Evolutionary conservation across 2,329 filamentous ascomycete genomes (phyloP).

Genomic region (Cladosporium colombiae): DNA sequence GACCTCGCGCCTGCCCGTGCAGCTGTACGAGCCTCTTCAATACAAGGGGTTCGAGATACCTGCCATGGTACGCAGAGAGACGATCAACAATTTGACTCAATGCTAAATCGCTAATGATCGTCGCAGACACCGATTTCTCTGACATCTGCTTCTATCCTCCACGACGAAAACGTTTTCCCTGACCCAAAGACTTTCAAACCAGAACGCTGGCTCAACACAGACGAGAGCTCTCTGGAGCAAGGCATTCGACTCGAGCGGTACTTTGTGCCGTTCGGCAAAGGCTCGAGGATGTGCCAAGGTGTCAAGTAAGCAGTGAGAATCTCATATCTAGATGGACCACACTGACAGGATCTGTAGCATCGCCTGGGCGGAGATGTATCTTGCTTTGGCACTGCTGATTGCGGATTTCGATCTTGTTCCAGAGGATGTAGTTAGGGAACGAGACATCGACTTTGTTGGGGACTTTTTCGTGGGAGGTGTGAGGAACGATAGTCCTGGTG

Average conservation of each 20-base stretch:
- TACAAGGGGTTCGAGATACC: neutral
- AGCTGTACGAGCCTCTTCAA: neutral
- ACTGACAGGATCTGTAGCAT: neutral
- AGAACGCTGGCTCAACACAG: neutral
- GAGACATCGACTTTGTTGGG: neutral
- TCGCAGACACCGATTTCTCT: neutral
- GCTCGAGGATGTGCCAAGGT: neutral
- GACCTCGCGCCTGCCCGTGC: neutral
- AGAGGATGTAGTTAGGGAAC: neutral
- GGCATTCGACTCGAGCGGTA: neutral
- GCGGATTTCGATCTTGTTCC: neutral
- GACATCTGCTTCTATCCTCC: neutral
- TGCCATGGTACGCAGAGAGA: neutral
- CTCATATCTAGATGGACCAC: neutral
- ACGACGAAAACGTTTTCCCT: neutral
- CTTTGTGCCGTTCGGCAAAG: neutral
- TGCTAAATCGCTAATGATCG: neutral
- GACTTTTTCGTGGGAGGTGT: neutral
- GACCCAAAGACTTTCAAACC: neutral
- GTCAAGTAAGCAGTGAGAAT: neutral
- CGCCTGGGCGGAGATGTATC: neutral
- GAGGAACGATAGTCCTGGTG: neutral
- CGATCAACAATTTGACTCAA: too few relatives aligned
- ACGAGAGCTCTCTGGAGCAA: neutral
- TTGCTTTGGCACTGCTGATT: neutral